Conservation (phyloP, 441 rosid species). For the Jatropha multifida region DNA sequence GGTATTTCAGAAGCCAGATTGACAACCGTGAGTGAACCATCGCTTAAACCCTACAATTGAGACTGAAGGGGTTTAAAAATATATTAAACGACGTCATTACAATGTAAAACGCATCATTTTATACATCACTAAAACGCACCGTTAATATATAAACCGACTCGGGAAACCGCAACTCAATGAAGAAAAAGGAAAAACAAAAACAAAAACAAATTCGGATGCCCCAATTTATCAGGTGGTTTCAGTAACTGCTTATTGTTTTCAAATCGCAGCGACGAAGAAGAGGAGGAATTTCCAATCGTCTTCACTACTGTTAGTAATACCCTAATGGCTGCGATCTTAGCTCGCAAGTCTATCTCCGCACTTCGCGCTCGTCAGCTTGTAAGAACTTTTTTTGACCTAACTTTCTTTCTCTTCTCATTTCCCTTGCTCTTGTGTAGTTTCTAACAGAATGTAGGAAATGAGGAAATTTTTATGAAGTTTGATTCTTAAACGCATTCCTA, state of each 20-base stretch:
- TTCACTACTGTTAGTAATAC: slow-evolving; percentile 6
- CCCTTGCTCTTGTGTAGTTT: slow-evolving; percentile 5
- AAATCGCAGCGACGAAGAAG: slow-evolving; percentile 1
- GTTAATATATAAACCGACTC: background rate
- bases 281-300: slow-evolving; percentile 6
- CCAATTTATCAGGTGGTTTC: slow-evolving; percentile 1
- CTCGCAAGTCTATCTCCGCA: slow-evolving; percentile 78
- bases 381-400: slow-evolving; percentile 26
- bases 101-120: slow-evolving; percentile 15
- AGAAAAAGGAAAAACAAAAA: background rate
- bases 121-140: background rate
- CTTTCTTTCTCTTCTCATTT: background rate
- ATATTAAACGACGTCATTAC: background rate
- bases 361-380: slow-evolving; percentile 81
- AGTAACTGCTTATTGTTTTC: background rate
- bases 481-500: background rate
- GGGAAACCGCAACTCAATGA: background rate
- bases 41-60: slow-evolving; percentile 38
- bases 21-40: background rate
- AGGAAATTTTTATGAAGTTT: background rate
- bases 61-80: background rate
- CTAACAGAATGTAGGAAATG: slow-evolving; percentile 17
- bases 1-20: background rate
- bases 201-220: background rate
- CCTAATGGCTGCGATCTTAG: slow-evolving; percentile 72